A percentile compares a stretch with the other conserved stretches of the same genome.
Evolutionary conservation across 164 flowering plant species (phyloP).

Genomic region (Brasenia schreberi): DNA sequence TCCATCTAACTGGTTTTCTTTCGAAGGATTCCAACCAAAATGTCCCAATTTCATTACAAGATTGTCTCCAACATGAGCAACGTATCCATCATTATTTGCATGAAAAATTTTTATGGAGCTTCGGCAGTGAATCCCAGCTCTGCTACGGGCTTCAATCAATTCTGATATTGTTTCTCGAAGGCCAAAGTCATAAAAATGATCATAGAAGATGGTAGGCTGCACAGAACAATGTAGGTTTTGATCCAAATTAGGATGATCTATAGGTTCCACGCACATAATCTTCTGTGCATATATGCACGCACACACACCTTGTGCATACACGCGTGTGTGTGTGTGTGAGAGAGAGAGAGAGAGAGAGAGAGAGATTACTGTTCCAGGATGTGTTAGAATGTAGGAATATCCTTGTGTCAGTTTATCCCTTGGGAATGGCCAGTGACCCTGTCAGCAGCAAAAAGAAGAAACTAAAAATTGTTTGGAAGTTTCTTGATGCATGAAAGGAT

Average conservation of each 20-base stretch:
- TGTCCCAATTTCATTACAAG: slow-evolving; percentile 50
- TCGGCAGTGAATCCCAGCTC: slow-evolving; percentile 44
- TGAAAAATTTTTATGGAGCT: slow-evolving; percentile 44
- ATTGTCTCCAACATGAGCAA: slow-evolving; percentile 38
- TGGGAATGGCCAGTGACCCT: slow-evolving; percentile 69
- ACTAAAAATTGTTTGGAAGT: background rate
- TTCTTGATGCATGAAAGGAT: background rate
- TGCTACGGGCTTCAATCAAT: slow-evolving; percentile 33
- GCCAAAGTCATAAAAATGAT: slow-evolving; percentile 58
- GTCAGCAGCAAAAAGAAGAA: slow-evolving; percentile 5
- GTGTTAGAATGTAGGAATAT: slow-evolving; percentile 54
- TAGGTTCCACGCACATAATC: too few species aligned
- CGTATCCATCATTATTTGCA: slow-evolving; percentile 45
- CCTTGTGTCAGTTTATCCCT: slow-evolving; percentile 50
- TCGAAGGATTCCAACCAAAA: slow-evolving; percentile 50
- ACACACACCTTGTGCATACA: background rate
- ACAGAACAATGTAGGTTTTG: slow-evolving; percentile 1
- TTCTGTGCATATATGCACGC: too few species aligned
- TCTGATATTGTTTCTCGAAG: slow-evolving; percentile 36
- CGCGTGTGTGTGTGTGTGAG: background rate
- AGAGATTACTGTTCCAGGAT: slow-evolving; percentile 46
- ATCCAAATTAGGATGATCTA: background rate
- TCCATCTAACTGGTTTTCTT: slow-evolving; percentile 42
- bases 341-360: slow-evolving; percentile 1
- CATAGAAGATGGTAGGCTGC: slow-evolving; percentile 55